Evolutionary conservation across 192 early-diverging fungal genomes (phyloP).

Genomic region (Backusella tarrabulga): DNA sequence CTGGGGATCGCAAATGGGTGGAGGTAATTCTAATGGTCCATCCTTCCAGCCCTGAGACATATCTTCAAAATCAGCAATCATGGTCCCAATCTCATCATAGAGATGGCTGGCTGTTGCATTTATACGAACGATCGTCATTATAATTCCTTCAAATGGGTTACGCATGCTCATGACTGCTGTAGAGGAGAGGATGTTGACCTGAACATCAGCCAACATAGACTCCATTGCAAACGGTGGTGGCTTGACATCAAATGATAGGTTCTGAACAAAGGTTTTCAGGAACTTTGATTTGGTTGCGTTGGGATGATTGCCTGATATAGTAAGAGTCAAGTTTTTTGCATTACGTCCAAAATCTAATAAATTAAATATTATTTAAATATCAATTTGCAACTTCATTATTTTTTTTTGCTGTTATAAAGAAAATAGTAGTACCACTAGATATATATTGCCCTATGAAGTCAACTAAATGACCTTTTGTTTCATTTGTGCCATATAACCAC

Average conservation of each 20-base stretch:
- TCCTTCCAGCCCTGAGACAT: constrained; percentile 22
- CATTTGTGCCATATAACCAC: constrained; percentile 10
- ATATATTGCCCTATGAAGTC: constrained; percentile 25
- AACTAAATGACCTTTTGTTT: not conserved
- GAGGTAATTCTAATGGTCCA: constrained; percentile 29
- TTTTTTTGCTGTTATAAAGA: not conserved
- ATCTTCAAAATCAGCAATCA: constrained; percentile 29
- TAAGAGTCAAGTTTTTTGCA: constrained; percentile 18
- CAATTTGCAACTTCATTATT: not conserved
- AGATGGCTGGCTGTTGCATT: constrained; percentile 31
- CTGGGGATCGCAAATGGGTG: not conserved
- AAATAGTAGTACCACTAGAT: constrained; percentile 8
- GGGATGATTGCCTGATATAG: constrained; percentile 31
- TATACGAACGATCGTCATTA: constrained; percentile 18
- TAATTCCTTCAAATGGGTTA: constrained; percentile 31
- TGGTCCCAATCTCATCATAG: constrained; percentile 17
- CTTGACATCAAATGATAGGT: constrained; percentile 16
- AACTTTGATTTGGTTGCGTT: constrained; percentile 16
- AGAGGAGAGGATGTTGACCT: constrained; percentile 37
- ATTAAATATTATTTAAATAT: not conserved
- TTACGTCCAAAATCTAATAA: constrained; percentile 1
- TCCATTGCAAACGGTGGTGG: constrained; percentile 17
- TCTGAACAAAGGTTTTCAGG: constrained; percentile 16
- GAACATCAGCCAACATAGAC: constrained; percentile 19
- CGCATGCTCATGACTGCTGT: constrained; percentile 22